phyloP scores from a whole-genome alignment of 2,329 filamentous ascomycete genomes.

The Beauveria caledonica region DNA sequence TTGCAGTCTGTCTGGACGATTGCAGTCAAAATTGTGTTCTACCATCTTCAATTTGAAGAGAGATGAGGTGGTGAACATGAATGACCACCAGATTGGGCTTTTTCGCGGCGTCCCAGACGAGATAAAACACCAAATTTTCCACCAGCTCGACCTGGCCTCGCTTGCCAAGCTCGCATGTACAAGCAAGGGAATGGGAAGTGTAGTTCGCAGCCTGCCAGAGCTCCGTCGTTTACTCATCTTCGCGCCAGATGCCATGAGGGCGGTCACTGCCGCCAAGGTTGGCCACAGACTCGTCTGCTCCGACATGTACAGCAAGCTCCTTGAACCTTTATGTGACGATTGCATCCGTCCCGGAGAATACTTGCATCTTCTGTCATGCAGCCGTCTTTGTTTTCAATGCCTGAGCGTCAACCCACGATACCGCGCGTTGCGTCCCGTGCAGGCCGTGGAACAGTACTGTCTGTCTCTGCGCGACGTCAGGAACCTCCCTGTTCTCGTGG shows the following conservation, averaged over 20 bases:
- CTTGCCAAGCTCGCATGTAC: neutral
- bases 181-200: neutral
- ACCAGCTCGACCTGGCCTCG: neutral
- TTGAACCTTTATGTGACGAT: neutral
- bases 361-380: neutral
- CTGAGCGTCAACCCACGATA: neutral
- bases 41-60: too few relatives aligned
- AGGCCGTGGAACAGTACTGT: neutral
- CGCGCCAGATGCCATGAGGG: neutral
- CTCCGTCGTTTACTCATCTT: neutral
- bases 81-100: too few relatives aligned
- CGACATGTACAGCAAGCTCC: neutral
- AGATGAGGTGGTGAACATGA: too few relatives aligned
- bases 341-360: neutral
- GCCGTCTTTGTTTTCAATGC: neutral
- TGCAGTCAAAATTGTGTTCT: accelerated
- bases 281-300: neutral
- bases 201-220: neutral
- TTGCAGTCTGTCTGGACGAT: neutral
- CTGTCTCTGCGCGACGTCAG: neutral
- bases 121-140: neutral
- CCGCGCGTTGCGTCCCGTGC: neutral
- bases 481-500: accelerated
- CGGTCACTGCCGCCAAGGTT: neutral
- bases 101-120: neutral